A percentile compares a stretch with the other conserved stretches of the same genome.
Conservation (phyloP, 2,329 filamentous ascomycete genomes). For the Scytalidium lignicola region DNA sequence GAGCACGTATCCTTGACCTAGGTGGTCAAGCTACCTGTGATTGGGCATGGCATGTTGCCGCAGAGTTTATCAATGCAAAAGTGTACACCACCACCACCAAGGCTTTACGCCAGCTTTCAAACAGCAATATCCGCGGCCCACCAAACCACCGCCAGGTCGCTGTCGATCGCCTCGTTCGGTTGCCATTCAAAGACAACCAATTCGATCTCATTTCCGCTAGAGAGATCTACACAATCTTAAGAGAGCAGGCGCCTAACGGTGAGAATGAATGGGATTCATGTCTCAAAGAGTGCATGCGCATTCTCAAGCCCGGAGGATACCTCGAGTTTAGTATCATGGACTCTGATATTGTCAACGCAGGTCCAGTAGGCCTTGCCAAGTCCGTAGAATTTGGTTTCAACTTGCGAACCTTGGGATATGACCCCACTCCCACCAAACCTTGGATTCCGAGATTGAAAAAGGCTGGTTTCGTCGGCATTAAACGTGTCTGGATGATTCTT, state of each 20-base stretch:
- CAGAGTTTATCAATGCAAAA: constrained; percentile 78
- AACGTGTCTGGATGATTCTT: constrained; percentile 82
- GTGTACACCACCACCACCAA: constrained; percentile 84
- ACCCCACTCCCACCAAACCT: constrained; percentile 73
- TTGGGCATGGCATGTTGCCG: constrained; percentile 92
- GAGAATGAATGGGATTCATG: constrained; percentile 86
- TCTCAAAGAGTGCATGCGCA: constrained; percentile 79
- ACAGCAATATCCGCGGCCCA: constrained; percentile 74
- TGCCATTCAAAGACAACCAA: constrained; percentile 80
- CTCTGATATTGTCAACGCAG: constrained; percentile 81
- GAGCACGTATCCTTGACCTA: constrained; percentile 74
- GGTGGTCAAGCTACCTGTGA: constrained; percentile 81
- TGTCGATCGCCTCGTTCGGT: constrained; percentile 68
- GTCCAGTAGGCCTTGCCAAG: constrained; percentile 72
- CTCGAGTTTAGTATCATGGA: constrained; percentile 89
- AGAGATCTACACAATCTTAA: constrained; percentile 79
- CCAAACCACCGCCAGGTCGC: constrained; percentile 80
- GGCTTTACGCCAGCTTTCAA: constrained; percentile 62
- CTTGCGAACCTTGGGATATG: constrained; percentile 84
- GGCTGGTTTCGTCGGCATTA: constrained; percentile 73
- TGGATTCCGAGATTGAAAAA: constrained; percentile 71
- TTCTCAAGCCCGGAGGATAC: constrained; percentile 85
- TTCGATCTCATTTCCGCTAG: constrained; percentile 92
- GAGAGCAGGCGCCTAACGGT: constrained; percentile 61
- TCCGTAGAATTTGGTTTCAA: constrained; percentile 90